Base-by-base conservation (phyloP, 2,329 filamentous ascomycete species). In the Aspergillus melleus region DNA sequence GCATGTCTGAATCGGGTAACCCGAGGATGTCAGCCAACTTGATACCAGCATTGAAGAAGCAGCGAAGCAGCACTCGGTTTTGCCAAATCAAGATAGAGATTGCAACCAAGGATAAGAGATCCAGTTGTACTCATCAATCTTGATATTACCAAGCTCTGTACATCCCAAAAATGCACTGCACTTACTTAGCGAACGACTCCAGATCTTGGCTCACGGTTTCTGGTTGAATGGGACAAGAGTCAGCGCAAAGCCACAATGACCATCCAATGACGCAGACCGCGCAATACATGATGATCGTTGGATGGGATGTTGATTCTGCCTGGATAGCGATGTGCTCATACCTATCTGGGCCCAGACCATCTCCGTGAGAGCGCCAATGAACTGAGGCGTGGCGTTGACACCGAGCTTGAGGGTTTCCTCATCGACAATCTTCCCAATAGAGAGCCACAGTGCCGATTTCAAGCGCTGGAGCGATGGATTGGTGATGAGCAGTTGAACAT, bases 361-460 rank as follows among this genome's bases (percentile, higher is more conserved):
- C 75, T 96, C 92, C 0, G 91, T 95, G 71, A 96, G 76, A 0
- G 90, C 86, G 9, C 89, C 92, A 66, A 96, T 96, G 75, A 96
- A 96, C 71, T 96, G 92, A 1, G 91, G 91, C 26, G 94, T 96
- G 6, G 93, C 91, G 75, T 96, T 97, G 64, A 91, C 84, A 71
- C 90, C 87, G 29, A 88, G 81, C 58, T 84, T 82, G 30, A 92
- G 79, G 19, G 88, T 89, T 72, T 96, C 90, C 65, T 94, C 88
- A 74, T 98, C 94, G 64, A 96, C 90, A 61, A 96, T 94, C 73
- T 92, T 90, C 66, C 91, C 91, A 61, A 96, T 86, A 24, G 88
- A 86, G 70, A 89, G 89, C 92, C 92, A 96, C 24, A 96, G 85
- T 14, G 90, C 90, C 39, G 90, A 87, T 81, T 96, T 96, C 69